Conservation (phyloP, 768 basidiomycete species). For the Kwoniella dejecticola region DNA sequence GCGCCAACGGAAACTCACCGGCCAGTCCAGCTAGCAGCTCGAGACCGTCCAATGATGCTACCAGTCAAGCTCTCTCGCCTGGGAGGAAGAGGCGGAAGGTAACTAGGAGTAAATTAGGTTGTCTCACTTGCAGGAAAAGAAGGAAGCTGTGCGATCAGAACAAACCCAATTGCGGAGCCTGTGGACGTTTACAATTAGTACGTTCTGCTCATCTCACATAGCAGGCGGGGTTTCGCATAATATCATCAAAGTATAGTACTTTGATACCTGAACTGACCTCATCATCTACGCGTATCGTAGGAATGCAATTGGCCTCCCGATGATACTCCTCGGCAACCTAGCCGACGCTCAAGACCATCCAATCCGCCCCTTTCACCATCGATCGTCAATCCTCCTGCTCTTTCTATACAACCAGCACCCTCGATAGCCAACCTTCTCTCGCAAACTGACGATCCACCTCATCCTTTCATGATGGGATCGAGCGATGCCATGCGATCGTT, state of each 20-base stretch:
- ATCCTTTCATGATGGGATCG: neutral
- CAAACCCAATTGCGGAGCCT: conserved; percentile 39
- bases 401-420: neutral
- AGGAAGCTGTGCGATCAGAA: conserved; percentile 40
- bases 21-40: neutral
- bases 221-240: no score
- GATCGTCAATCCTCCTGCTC: neutral
- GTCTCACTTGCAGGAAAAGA: conserved; percentile 42
- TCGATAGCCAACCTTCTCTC: neutral
- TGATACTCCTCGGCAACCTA: neutral
- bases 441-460: neutral
- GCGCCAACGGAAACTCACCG: neutral
- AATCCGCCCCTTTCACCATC: neutral
- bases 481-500: neutral
- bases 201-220: conserved; percentile 7
- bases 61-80: conserved; percentile 3
- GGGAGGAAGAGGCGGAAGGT: conserved; percentile 38
- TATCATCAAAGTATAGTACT: no score
- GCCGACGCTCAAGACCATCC: conserved; percentile 1
- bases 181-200: conserved; percentile 36
- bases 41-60: neutral
- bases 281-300: neutral
- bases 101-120: conserved; percentile 34
- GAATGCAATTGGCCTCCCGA: conserved; percentile 19
- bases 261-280: no score